These are phyloP conservation scores for Nicotiana otophora DNA, from an alignment of 257 asterid genomes.

Conservation along the genomic window DNA sequence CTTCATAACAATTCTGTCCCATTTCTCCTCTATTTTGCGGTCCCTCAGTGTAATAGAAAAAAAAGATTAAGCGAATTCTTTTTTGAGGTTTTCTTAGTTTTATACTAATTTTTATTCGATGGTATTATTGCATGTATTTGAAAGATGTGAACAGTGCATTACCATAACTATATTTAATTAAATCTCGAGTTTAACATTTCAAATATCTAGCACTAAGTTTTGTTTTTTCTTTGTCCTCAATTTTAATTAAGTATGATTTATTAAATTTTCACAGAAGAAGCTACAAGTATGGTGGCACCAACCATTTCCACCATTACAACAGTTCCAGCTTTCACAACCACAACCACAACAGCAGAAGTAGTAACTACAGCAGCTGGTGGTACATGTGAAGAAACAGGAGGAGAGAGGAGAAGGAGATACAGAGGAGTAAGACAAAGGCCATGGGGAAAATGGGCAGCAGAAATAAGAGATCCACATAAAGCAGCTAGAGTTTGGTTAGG, in stretches of 20 bases:
- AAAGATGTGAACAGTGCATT: slow-evolving; percentile 6
- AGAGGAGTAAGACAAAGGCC: slow-evolving; percentile 41
- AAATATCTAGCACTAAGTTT: too few species aligned
- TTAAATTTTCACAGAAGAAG: slow-evolving; percentile 3
- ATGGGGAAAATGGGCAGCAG: slow-evolving; percentile 47
- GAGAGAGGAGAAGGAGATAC: slow-evolving; percentile 40
- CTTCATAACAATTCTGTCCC: too few species aligned
- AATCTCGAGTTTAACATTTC: background rate
- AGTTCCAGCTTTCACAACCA: background rate
- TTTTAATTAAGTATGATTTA: background rate
- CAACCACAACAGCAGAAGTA: slow-evolving; percentile 10
- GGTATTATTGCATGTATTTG: slow-evolving; percentile 25
- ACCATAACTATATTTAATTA: background rate
- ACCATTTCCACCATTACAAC: slow-evolving; percentile 19
- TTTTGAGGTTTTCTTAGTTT: too few species aligned
- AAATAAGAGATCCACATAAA: slow-evolving; percentile 32
- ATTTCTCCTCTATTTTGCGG: too few species aligned
- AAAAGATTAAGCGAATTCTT: too few species aligned
- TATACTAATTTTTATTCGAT: background rate
- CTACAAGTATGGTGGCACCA: slow-evolving; percentile 15
- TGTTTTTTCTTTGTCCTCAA: background rate
- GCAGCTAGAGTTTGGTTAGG: slow-evolving; percentile 39
- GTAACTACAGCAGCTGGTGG: background rate
- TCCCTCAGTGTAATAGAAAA: too few species aligned
- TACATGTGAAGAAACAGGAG: slow-evolving; percentile 38